These are phyloP conservation scores for Magnolia officinalis DNA, from an alignment of 164 flowering plant species.

Conservation along the genomic window DNA sequence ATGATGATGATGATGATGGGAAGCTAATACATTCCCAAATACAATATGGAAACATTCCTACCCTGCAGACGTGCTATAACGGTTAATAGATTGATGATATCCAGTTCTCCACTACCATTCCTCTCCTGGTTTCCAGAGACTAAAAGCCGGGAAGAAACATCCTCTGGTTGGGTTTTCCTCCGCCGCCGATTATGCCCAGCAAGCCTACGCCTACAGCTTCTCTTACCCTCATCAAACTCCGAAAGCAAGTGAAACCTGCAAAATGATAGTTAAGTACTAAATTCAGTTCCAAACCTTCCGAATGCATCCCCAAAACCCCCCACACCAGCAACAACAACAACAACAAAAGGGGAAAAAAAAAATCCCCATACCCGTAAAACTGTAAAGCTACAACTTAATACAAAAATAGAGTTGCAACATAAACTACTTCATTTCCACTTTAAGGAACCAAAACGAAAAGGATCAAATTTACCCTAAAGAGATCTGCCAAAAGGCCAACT, in stretches of 20 bases:
- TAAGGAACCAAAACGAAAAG: neutral
- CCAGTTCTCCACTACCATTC: constrained; percentile 35
- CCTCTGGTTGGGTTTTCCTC: constrained; percentile 78
- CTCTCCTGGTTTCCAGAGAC: constrained; percentile 41
- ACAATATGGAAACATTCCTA: constrained; percentile 11
- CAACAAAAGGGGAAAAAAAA: too few species aligned
- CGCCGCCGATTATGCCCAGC: constrained; percentile 85
- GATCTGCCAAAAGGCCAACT: too few species aligned
- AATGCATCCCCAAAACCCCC: too few species aligned
- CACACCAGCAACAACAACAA: too few species aligned
- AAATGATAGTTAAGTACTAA: neutral
- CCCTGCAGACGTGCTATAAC: constrained; percentile 71
- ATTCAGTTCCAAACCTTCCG: neutral
- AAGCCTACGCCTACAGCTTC: constrained; percentile 86
- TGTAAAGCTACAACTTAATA: neutral
- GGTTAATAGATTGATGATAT: constrained; percentile 57
- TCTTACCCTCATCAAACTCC: constrained; percentile 86
- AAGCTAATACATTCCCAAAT: neutral
- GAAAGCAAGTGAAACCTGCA: constrained; percentile 77
- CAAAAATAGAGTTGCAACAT: neutral
- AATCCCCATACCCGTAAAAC: neutral
- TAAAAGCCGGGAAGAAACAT: constrained; percentile 41
- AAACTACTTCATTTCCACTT: neutral
- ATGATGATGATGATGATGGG: neutral
- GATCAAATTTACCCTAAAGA: neutral